Evolutionary conservation across 1,284 basidiomycete species (phyloP), one percentile per base, ranked within the genome.

Genomic region (Microstroma glucosiphilum): DNA sequence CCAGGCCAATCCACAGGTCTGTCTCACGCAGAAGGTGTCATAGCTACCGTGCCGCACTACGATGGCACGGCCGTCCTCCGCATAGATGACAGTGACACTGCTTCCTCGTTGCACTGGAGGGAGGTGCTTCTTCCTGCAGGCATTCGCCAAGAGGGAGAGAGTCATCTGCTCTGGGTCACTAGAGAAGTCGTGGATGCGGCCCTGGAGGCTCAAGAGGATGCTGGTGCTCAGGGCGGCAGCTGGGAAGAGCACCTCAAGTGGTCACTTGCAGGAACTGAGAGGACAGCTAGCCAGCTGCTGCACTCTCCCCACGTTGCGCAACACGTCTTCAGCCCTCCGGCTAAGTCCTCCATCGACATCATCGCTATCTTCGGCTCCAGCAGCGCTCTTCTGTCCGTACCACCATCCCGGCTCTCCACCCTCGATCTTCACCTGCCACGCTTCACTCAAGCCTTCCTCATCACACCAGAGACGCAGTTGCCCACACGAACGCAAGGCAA

Each of bases 81-180:
- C 51, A 26, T 23, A 6, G 51, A 21, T 7, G 21, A 15, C 51
- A 13, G 15, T 15, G 51, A 26, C 17, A 12, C 46, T 23, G 4
- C 46, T 3, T 6, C 43, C 6, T 21, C 13, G 3, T 15, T 13
- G 51, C 6, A 19, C 2, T 25, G 21, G 17, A 54, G 51, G n/a
- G 13, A 19, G 25, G 21, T 54, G 51, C 51, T 21, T 54, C 13
- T 54, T 15, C 25, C 51, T 11, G 23, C 46, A 23, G 23, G 46
- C 11, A 3, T 48, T 12, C 46, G 15, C 3, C 17, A 13, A 23
- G 51, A 54, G 21, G 51, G 25, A 23, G 21, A 54, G 25, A 26
- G 21, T 26, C n/a, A 26, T 25, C 25, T 54, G 51, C 13, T 54
- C 19, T 54, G 51, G 51, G 21, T 54, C 21, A 54, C 51, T 6